phyloP scores from a whole-genome alignment of 1,284 basidiomycete genomes.

The Neotropicomus parvogracilis region DNA sequence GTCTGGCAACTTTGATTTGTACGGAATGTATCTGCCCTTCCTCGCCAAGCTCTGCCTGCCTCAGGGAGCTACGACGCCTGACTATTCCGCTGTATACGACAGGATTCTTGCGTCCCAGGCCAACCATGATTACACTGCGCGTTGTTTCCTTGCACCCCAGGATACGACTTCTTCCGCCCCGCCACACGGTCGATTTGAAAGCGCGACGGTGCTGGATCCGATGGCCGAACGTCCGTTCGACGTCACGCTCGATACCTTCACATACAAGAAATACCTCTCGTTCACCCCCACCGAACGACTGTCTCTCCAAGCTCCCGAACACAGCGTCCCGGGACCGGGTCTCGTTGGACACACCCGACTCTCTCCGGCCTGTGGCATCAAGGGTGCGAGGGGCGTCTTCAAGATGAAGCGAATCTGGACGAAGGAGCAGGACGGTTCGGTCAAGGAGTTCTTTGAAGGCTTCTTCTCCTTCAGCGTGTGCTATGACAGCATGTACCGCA shows the following conservation, averaged over 20 bases:
- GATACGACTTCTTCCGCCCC: slow-evolving; percentile 14
- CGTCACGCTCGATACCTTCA: slow-evolving; percentile 27
- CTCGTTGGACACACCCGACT: slow-evolving; percentile 29
- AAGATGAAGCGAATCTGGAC: slow-evolving; percentile 35
- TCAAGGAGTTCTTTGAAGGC: slow-evolving; percentile 37
- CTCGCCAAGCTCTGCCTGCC: slow-evolving; percentile 34
- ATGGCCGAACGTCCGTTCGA: slow-evolving; percentile 36
- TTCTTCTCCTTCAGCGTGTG: slow-evolving; percentile 35
- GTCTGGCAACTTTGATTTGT: slow-evolving; percentile 42
- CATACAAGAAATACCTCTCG: slow-evolving; percentile 20
- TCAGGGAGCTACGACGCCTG: slow-evolving; percentile 23
- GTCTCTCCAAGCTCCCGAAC: slow-evolving; percentile 20
- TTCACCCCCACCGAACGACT: slow-evolving; percentile 22
- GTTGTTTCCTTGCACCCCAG: slow-evolving; percentile 29
- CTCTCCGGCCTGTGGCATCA: slow-evolving; percentile 32
- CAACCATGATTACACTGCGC: slow-evolving; percentile 37
- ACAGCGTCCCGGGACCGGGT: slow-evolving; percentile 24
- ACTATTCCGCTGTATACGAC: slow-evolving; percentile 34
- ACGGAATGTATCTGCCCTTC: slow-evolving; percentile 37
- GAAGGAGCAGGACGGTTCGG: slow-evolving; percentile 12
- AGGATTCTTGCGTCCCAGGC: slow-evolving; percentile 38
- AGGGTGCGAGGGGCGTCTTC: slow-evolving; percentile 32
- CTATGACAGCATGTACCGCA: slow-evolving; percentile 34
- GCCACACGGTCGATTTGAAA: slow-evolving; percentile 25
- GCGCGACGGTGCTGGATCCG: slow-evolving; percentile 31